These are phyloP conservation scores for Melampsora americana DNA, from an alignment of 1,284 basidiomycete genomes.

Conservation along the genomic window DNA sequence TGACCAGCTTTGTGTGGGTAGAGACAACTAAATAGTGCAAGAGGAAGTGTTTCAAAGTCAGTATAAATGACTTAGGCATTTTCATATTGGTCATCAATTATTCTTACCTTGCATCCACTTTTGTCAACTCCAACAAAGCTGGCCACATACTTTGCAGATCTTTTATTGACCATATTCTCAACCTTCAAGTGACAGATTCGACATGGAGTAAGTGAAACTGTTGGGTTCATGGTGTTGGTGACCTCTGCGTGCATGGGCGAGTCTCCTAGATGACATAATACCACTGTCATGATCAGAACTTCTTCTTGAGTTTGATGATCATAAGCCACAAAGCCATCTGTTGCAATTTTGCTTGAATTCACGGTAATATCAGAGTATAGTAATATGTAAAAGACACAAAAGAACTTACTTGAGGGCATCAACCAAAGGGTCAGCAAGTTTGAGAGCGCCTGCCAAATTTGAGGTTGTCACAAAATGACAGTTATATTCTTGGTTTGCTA, in stretches of 20 bases:
- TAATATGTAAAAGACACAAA: not conserved
- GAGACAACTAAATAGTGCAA: not conserved
- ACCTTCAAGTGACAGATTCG: no score
- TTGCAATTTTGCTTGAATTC: not conserved
- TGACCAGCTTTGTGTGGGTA: not conserved
- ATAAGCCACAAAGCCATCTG: no score
- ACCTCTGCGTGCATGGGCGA: no score
- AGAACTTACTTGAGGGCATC: not conserved
- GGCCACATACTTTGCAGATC: not conserved
- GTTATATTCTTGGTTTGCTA: conserved; percentile 3
- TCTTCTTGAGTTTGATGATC: no score
- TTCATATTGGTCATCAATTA: not conserved
- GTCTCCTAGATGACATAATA: no score
- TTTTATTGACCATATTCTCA: not conserved
- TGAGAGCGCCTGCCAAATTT: not conserved
- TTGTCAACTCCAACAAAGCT: not conserved
- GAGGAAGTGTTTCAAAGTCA: not conserved
- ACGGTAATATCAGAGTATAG: not conserved
- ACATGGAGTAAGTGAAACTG: no score
- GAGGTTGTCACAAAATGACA: conserved; percentile 6
- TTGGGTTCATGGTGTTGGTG: no score
- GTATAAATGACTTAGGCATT: not conserved
- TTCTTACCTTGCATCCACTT: not conserved
- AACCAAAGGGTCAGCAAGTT: not conserved
- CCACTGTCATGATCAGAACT: no score